Evolutionary conservation across 2,329 filamentous ascomycete genomes (phyloP), one percentile per base, ranked within the genome.

Genomic region (Dactylellina haptotyla): DNA sequence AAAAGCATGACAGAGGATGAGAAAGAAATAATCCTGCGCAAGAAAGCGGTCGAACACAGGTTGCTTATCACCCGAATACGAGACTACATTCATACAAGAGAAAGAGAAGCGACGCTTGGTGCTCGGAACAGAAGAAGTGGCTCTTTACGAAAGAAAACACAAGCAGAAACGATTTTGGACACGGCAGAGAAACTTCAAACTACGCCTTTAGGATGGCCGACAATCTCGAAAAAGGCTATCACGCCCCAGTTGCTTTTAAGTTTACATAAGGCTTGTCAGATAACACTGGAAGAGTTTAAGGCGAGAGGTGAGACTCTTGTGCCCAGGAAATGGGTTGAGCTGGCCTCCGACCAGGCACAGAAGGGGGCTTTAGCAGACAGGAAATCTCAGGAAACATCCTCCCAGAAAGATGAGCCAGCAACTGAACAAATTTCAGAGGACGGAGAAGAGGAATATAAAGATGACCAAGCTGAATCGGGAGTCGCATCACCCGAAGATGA

Each of bases 171-270:
- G 45, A 58, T 73, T 20, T 28, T 45, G 9, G 12, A 43, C 2
- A 46, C 32, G 2, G 69, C 69, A 25, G 32, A 41, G 10, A 5
- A 56, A 25, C 20, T 73, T 9, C 18, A 30, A n/a, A 34, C 41
- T 34, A 73, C 69, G 10, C 69, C 69, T 8, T 9, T 18, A 12
- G 28, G 30, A 4, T 73, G 69, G 69, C 69, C 69, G 9, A 25
- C 48, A 1, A 23, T 73, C 30, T 41, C n/a, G 4, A 72, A 57
- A 23, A 56, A 62, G 41, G 61, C 61, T 14, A 73, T 73, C 16
- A 73, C 54, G 14, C 32, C 43, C n/a, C 45, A 56, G 0, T 20
- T 26, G 12, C 43, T 59, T 10, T 28, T 56, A 16, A 23, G 20
- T 3, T 30, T 39, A 51, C 63, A 75, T 37, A 48, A 9, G 20